Evolutionary conservation across 306 rosid genomes (phyloP).

Genomic region (Purshia tridentata): DNA sequence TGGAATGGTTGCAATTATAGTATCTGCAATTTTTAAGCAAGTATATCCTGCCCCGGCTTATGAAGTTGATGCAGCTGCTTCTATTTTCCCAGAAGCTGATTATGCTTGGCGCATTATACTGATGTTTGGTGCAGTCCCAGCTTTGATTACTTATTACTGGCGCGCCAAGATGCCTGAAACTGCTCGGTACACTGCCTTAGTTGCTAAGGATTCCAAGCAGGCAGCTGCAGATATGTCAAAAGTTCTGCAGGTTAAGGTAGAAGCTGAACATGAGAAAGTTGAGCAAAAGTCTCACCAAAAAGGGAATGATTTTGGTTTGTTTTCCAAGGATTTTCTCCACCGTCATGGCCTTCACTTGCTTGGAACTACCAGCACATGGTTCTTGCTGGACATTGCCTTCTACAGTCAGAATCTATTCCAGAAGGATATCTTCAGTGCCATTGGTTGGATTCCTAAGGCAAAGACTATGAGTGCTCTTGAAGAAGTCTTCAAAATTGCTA

Average conservation of each 20-base stretch:
- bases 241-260: conserved; percentile 63
- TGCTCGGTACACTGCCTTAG: conserved; percentile 88
- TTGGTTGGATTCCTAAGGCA: conserved; percentile 80
- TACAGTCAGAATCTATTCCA: conserved; percentile 90
- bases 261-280: conserved; percentile 40
- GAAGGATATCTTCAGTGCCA: conserved; percentile 80
- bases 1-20: conserved; percentile 66
- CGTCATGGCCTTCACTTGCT: conserved; percentile 79
- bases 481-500: conserved; percentile 65
- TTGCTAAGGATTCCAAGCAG: conserved; percentile 67
- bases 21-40: conserved; percentile 52
- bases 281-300: conserved; percentile 10
- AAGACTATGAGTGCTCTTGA: conserved; percentile 77
- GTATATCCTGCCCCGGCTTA: conserved; percentile 52
- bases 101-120: conserved; percentile 79
- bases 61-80: conserved; percentile 35
- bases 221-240: conserved; percentile 86
- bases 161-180: conserved; percentile 91
- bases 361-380: conserved; percentile 82
- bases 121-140: conserved; percentile 88
- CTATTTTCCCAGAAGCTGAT: conserved; percentile 66
- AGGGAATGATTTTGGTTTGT: conserved; percentile 61
- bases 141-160: conserved; percentile 72
- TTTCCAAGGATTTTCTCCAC: conserved; percentile 43
- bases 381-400: conserved; percentile 76